Conservation (phyloP, 108 stramenopile species). For the Craspedostauros australis region DNA sequence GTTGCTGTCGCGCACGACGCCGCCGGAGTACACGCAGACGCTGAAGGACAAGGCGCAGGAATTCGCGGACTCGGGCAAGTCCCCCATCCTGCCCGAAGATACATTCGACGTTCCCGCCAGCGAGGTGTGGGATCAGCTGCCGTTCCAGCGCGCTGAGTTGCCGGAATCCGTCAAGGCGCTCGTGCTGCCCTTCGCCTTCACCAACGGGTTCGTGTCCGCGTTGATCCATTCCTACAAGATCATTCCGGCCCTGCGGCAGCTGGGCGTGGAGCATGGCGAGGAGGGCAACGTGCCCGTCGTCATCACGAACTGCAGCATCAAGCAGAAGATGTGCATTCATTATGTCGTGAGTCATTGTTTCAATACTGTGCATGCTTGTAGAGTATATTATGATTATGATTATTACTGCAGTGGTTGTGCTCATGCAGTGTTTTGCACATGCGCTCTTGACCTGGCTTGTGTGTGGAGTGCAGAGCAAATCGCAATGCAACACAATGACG, state of each 20-base stretch:
- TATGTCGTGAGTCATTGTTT: slow-evolving; percentile 40
- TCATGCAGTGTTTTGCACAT: too few relatives aligned
- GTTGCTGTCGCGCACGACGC: slow-evolving; percentile 16
- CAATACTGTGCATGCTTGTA: not conserved
- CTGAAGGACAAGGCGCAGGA: slow-evolving; percentile 27
- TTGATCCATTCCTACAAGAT: slow-evolving; percentile 61
- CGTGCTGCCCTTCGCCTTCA: slow-evolving; percentile 55
- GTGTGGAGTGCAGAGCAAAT: too few relatives aligned
- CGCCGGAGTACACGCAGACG: slow-evolving; percentile 18
- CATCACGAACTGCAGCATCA: slow-evolving; percentile 57
- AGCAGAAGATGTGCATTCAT: slow-evolving; percentile 66
- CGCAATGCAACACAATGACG: too few relatives aligned
- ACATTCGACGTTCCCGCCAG: slow-evolving; percentile 2
- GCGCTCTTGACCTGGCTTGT: too few relatives aligned
- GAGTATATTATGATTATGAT: not conserved
- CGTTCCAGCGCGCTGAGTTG: slow-evolving; percentile 25
- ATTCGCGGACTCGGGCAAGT: slow-evolving; percentile 9
- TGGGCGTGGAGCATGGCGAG: slow-evolving; percentile 37
- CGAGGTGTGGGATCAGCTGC: slow-evolving; percentile 12
- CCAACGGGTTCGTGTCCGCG: slow-evolving; percentile 62
- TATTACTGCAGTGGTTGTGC: too few relatives aligned
- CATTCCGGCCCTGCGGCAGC: slow-evolving; percentile 58
- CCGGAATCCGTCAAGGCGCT: slow-evolving; percentile 57
- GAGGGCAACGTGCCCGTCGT: slow-evolving; percentile 28
- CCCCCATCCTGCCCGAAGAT: not conserved